These are phyloP conservation scores for Pseudocercospora crystallina DNA, from an alignment of 2,329 filamentous ascomycete genomes.

Conservation along the genomic window DNA sequence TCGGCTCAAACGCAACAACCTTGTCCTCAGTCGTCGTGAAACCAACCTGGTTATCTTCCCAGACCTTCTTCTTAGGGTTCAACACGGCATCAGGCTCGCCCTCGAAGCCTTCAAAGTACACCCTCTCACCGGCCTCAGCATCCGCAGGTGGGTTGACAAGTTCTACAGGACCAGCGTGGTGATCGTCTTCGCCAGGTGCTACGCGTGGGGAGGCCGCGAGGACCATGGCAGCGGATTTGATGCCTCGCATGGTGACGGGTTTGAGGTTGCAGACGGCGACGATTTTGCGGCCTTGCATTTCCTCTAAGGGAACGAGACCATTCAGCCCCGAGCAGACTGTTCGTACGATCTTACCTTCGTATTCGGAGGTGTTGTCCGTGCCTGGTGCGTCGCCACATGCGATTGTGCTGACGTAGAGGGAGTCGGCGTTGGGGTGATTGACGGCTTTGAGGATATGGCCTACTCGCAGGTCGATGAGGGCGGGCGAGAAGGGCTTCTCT, in stretches of 20 bases:
- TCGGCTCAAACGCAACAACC: conserved; percentile 84
- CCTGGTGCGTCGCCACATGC: conserved; percentile 86
- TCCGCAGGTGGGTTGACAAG: conserved; percentile 80
- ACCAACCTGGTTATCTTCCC: conserved; percentile 57
- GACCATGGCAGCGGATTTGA: conserved; percentile 83
- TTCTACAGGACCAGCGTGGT: conserved; percentile 89
- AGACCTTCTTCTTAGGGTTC: conserved; percentile 99
- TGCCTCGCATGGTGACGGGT: conserved; percentile 97
- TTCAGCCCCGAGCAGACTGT: conserved; percentile 97
- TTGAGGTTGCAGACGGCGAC: conserved; percentile 97
- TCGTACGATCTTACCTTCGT: conserved; percentile 85
- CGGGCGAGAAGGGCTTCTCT: conserved; percentile 75
- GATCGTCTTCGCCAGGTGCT: conserved; percentile 77
- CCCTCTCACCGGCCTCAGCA: conserved; percentile 77
- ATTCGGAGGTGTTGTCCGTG: conserved; percentile 84
- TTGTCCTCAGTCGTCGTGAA: conserved; percentile 36
- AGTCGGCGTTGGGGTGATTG: conserved; percentile 95
- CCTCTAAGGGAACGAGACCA: conserved; percentile 84
- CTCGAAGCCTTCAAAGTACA: conserved; percentile 92
- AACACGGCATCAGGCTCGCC: conserved; percentile 89
- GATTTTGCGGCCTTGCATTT: conserved; percentile 96
- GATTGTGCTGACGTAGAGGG: conserved; percentile 91
- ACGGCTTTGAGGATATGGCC: conserved; percentile 96
- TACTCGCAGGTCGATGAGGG: conserved; percentile 89
- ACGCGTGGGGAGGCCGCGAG: conserved; percentile 85